Percentiles rank a stretch among this genome's conserved stretches.
Evolutionary conservation across 192 early-diverging fungal species (phyloP).

Genomic region (Thamnidium elegans): DNA sequence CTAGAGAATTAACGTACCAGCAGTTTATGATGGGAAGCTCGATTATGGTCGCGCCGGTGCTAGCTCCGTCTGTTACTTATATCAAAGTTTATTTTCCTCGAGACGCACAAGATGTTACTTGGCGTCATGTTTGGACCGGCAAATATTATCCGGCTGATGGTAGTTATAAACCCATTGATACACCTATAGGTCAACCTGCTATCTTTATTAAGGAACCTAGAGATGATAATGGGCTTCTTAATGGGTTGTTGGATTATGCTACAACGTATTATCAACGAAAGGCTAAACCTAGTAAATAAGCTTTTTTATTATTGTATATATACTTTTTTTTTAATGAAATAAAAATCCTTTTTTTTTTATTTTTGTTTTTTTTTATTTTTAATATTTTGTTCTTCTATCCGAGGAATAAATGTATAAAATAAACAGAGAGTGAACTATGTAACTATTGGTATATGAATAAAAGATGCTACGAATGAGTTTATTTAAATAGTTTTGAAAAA

Average conservation of each 20-base stretch:
- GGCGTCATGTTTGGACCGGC: slow-evolving; percentile 40
- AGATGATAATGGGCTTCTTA: slow-evolving; percentile 24
- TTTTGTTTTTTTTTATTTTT: neutral
- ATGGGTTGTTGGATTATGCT: slow-evolving; percentile 28
- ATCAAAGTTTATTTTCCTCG: slow-evolving; percentile 44
- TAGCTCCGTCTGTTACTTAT: slow-evolving; percentile 21
- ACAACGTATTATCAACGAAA: slow-evolving; percentile 14
- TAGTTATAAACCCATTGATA: slow-evolving; percentile 24
- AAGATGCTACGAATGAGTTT: too few species aligned
- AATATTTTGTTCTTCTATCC: too few species aligned
- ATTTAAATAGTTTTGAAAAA: neutral
- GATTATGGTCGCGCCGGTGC: slow-evolving; percentile 37
- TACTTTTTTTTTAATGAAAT: too few species aligned
- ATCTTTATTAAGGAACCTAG: slow-evolving; percentile 41
- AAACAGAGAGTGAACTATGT: too few species aligned
- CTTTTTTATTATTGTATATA: neutral
- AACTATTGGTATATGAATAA: too few species aligned
- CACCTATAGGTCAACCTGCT: slow-evolving; percentile 38
- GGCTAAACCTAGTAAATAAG: neutral
- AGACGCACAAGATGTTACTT: slow-evolving; percentile 14
- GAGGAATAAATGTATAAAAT: too few species aligned
- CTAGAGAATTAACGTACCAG: slow-evolving; percentile 34
- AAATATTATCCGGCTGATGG: slow-evolving; percentile 33
- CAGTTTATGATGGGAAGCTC: slow-evolving; percentile 39
- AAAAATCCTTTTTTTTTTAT: neutral